A percentile compares a stretch with the other conserved stretches of the same genome.
phyloP scores from a whole-genome alignment of 257 asterid species.

The Apocynum venetum region DNA sequence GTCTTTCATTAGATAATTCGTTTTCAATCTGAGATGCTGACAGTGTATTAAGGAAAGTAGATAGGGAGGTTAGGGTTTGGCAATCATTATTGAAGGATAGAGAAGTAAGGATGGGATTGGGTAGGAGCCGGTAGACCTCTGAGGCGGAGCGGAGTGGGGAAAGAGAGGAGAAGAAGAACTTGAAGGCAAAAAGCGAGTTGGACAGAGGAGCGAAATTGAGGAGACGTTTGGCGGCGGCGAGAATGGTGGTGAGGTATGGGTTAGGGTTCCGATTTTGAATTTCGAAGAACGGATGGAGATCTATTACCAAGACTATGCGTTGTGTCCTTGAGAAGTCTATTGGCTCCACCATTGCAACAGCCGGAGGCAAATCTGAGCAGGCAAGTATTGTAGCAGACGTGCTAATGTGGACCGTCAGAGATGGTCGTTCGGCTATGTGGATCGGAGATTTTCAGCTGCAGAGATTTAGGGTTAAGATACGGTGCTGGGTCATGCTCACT shows the following conservation, averaged over 20 bases:
- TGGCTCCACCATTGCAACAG: slow-evolving; percentile 38
- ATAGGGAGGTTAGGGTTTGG: slow-evolving; percentile 26
- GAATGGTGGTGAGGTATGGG: slow-evolving; percentile 48
- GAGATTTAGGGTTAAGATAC: background rate
- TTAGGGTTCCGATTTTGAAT: slow-evolving; percentile 49
- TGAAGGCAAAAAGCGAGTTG: slow-evolving; percentile 59
- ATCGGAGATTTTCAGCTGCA: background rate
- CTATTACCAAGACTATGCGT: slow-evolving; percentile 68
- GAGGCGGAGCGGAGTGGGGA: slow-evolving; percentile 58
- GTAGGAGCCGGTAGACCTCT: slow-evolving; percentile 36
- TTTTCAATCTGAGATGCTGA: slow-evolving; percentile 9
- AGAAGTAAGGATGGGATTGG: slow-evolving; percentile 33
- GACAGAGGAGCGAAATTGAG: slow-evolving; percentile 58
- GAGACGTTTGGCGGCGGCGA: slow-evolving; percentile 54
- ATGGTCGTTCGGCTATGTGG: background rate
- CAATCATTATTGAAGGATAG: slow-evolving; percentile 42
- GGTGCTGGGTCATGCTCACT: background rate
- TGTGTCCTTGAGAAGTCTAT: slow-evolving; percentile 54
- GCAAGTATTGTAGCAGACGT: background rate
- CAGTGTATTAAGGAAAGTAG: slow-evolving; percentile 14
- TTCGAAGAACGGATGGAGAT: slow-evolving; percentile 64
- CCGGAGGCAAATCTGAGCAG: slow-evolving; percentile 22
- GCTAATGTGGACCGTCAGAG: background rate
- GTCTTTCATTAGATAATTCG: slow-evolving; percentile 11
- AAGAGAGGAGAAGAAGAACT: slow-evolving; percentile 77